Conservation (phyloP, 192 early-diverging fungal genomes). For the Pilaira anomala region DNA sequence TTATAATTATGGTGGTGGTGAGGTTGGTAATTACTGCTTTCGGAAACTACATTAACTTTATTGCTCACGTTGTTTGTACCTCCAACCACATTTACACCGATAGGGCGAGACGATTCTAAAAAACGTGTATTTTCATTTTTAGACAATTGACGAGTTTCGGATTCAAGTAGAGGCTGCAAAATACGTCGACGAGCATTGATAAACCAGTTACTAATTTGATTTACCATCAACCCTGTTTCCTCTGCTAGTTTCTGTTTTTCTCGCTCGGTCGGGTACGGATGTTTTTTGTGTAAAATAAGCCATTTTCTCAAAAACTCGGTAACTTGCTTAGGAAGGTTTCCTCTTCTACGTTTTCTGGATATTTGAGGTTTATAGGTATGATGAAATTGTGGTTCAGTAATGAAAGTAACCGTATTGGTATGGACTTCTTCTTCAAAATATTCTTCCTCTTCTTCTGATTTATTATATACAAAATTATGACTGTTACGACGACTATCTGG, state of each 20-base stretch:
- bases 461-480: no score
- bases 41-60: not conserved
- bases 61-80: not conserved
- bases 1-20: slow-evolving; percentile 4
- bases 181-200: slow-evolving; percentile 19
- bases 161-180: slow-evolving; percentile 12
- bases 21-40: slow-evolving; percentile 1
- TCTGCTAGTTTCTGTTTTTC: slow-evolving; percentile 14
- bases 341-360: slow-evolving; percentile 6
- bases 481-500: no score
- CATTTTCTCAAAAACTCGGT: slow-evolving; percentile 15
- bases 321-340: slow-evolving; percentile 20
- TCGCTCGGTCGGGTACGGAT: slow-evolving; percentile 17
- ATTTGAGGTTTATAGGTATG: not conserved
- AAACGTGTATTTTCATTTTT: not conserved
- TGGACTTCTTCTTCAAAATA: not conserved
- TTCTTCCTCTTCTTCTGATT: no score
- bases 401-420: not conserved
- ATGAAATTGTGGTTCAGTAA: slow-evolving; percentile 2
- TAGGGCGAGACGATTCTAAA: no score
- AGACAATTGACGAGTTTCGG: not conserved
- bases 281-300: slow-evolving; percentile 21
- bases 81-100: no score
- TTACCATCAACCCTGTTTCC: slow-evolving; percentile 16
- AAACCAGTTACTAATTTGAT: slow-evolving; percentile 21